A percentile compares a stretch with the other conserved stretches of the same genome.
Conservation (phyloP, 495 filamentous ascomycete genomes). For the Echria macrotheca region DNA sequence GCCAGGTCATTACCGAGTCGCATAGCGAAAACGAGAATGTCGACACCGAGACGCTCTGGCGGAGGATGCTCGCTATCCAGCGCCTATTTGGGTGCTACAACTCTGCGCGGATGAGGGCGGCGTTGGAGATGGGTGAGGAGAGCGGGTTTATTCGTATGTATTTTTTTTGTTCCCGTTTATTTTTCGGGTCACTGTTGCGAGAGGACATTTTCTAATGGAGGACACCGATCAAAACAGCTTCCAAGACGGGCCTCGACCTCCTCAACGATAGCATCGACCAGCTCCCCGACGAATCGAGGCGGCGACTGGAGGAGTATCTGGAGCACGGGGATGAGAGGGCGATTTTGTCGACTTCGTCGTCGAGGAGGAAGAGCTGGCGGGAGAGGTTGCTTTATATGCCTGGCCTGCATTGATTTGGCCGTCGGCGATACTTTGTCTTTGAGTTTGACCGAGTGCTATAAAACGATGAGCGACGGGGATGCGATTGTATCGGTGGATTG, state of each 20-base stretch:
- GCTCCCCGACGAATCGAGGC: constrained; percentile 32
- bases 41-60: constrained; percentile 37
- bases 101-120: constrained; percentile 40
- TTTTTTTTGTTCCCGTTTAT: background rate
- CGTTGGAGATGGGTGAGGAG: constrained; percentile 31
- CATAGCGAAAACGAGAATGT: constrained; percentile 5
- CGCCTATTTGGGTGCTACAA: constrained; percentile 40
- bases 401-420: background rate
- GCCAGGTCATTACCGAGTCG: background rate
- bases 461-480: too few relatives aligned
- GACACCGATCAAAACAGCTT: too few relatives aligned
- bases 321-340: constrained; percentile 11
- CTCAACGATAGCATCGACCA: constrained; percentile 40
- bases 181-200: too few relatives aligned
- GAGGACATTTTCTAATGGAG: too few relatives aligned
- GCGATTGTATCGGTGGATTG: too few relatives aligned
- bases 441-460: too few relatives aligned
- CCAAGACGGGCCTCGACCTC: constrained; percentile 37
- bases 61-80: constrained; percentile 42
- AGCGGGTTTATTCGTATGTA: constrained; percentile 35
- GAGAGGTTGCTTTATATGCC: background rate
- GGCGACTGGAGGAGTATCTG: constrained; percentile 21
- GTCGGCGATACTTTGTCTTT: too few relatives aligned
- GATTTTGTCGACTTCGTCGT: too few relatives aligned
- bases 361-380: background rate